Evolutionary conservation across 352 stramenopile genomes (phyloP).

Genomic region (Phytophthora foliorum): DNA sequence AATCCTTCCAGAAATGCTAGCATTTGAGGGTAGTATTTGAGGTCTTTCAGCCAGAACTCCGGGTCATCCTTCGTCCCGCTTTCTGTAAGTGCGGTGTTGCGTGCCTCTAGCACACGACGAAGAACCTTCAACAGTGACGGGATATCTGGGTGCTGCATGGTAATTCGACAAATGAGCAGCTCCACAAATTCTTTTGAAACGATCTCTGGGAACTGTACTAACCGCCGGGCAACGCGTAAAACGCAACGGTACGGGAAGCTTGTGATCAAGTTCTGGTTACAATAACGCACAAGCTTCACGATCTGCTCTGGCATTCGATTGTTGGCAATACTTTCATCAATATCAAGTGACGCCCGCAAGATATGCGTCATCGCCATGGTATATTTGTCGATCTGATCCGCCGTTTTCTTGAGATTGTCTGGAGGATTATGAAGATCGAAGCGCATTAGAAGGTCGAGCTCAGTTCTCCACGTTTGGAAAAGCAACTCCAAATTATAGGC

Average conservation of each 20-base stretch:
- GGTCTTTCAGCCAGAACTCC: conserved; percentile 64
- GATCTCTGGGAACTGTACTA: conserved; percentile 77
- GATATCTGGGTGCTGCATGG: conserved; percentile 75
- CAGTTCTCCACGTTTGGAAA: conserved; percentile 75
- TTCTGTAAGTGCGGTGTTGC: conserved; percentile 42
- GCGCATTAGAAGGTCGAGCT: conserved; percentile 64
- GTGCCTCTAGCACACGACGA: conserved; percentile 77
- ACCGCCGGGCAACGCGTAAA: conserved; percentile 64
- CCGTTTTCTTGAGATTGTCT: conserved; percentile 57
- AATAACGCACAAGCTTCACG: conserved; percentile 78
- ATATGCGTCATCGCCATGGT: conserved; percentile 81
- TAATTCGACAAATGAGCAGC: conserved; percentile 77
- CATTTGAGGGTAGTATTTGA: conserved; percentile 77
- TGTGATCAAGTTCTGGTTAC: conserved; percentile 75
- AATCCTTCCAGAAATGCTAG: conserved; percentile 62
- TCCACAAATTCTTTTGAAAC: conserved; percentile 78
- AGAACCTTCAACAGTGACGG: conserved; percentile 76
- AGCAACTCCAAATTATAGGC: conserved; percentile 84
- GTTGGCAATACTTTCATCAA: conserved; percentile 77
- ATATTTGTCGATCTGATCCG: conserved; percentile 71
- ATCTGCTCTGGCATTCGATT: conserved; percentile 79
- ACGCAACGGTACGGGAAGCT: conserved; percentile 79
- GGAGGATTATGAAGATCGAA: conserved; percentile 72
- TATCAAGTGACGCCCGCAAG: conserved; percentile 64
- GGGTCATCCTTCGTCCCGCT: conserved; percentile 42